Base-by-base conservation (phyloP, 371 early-diverging fungal species). In the Mucor plumbeus region DNA sequence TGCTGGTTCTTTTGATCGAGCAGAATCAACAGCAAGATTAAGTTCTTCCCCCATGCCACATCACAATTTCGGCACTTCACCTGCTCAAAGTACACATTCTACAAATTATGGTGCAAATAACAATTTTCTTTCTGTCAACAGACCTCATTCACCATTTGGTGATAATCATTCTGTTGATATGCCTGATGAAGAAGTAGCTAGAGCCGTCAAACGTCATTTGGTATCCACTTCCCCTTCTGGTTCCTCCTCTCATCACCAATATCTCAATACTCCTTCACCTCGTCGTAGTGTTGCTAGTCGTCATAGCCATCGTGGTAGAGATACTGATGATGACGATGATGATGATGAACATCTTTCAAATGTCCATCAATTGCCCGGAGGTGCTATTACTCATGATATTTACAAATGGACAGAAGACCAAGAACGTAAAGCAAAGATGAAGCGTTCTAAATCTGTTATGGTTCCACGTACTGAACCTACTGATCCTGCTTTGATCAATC, bases 361-460 rank as follows among this genome's bases (percentile, higher is more conserved):
- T 53, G 61, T 72, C 4, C 81, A 80, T 68, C 79, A 85, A 34
- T 68, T 87, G 1, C 81, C 72, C 0, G 85, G 85, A 11, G 87
- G 80, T 14, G 78, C 81, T 8, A 80, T 82, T 13, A 80, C 86
- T 0, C 80, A 86, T 41, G 86, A 85, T 48, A 82, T 88, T 17
- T 88, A 88, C 70, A 88, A 88, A 64, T 88, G 88, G 88, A 65
- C 84, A 7, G 81, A 81, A 35, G 76, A 80, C 21, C 73, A 75
- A 11, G 79, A 74, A 44, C 76, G 68, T n/a, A 41, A 41, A 21
- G 63, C 68, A n/a, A 74, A 76, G 17, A 69, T 60, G 44, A 77
- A 83, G 50, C 73, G 84, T 4, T 79, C 84, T 1, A 70, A 73
- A 55, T 83, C 84, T 5, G 35, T 83, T 10, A 59, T 61, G 35